Percentiles rank a stretch among this genome's conserved stretches.
phyloP scores from a whole-genome alignment of 371 early-diverging fungal genomes.

The Rhizopus arrhizus region DNA sequence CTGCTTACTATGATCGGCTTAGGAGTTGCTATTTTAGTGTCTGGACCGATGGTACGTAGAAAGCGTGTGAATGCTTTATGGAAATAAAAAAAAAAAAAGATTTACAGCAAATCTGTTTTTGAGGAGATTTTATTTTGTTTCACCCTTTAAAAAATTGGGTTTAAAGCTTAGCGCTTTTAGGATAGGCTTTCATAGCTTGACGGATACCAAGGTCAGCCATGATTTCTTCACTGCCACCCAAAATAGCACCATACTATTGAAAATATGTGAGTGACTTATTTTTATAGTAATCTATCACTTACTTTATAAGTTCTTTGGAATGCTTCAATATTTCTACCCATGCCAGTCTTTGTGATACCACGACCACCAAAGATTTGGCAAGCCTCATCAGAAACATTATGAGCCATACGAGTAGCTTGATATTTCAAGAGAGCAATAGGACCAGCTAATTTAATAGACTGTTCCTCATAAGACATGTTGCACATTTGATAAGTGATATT shows the following conservation, averaged over 20 bases:
- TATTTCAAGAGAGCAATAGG: conserved; percentile 68
- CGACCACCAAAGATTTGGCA: conserved; percentile 76
- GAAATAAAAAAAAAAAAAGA: conserved; percentile 41
- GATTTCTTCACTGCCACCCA: conserved; percentile 82
- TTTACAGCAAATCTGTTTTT: neutral
- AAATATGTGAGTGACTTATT: no score
- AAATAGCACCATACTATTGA: conserved; percentile 65
- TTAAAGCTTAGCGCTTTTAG: conserved; percentile 33
- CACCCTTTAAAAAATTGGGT: neutral
- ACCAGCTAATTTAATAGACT: conserved; percentile 65
- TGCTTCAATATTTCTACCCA: conserved; percentile 59
- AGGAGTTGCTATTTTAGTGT: conserved; percentile 65
- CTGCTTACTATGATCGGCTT: conserved; percentile 81
- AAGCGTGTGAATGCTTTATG: conserved; percentile 63
- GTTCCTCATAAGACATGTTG: conserved; percentile 63
- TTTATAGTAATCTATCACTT: conserved; percentile 12
- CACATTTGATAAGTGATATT: conserved; percentile 68
- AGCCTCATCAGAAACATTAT: conserved; percentile 63
- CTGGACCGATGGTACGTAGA: conserved; percentile 73
- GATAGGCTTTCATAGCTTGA: conserved; percentile 49
- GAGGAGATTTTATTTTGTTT: neutral
- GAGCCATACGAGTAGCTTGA: conserved; percentile 60
- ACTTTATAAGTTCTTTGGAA: conserved; percentile 65
- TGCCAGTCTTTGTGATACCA: conserved; percentile 67
- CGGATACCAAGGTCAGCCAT: conserved; percentile 56